Base-by-base conservation (phyloP, 2,329 filamentous ascomycete species). In the Aureobasidium namibiae region DNA sequence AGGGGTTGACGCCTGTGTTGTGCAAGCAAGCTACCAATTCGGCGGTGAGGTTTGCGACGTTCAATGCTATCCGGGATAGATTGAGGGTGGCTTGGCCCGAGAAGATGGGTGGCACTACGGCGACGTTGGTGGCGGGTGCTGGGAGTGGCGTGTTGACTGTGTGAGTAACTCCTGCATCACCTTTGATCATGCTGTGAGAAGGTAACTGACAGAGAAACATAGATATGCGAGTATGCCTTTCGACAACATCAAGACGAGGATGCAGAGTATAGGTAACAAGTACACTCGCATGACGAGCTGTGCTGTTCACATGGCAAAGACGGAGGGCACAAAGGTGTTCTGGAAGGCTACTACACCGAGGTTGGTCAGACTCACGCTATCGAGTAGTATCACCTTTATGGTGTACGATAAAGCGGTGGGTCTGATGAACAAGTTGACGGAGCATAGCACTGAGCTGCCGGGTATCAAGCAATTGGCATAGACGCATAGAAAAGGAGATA, bases 21-120 rank as follows among this genome's bases (percentile, higher is more conserved):
- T 61, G 62, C 34, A 67, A 67, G 54, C 67, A 67, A 44, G 61
- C 59, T 8, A 63, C 64, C n/a, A 67, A 67, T 44, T 63, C 63
- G 0, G 61, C 64, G 11, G 67, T 67, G 10, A 50, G 65, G 13
- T 67, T 68, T 29, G 64, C 64, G 16, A 64, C 50, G 14, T 67
- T 65, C 61, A 63, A 58, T n/a, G 59, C 57, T 4, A 44, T 67
- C n/a, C 60, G 64, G 7, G 66, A 67, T 13, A 14, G 56, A 18
- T 48, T 61, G 34, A 34, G 38, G 39, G 29, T 36, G 11, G 44
- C 45, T 13, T 50, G 46, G 46, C 46, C 46, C 14, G 59, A 61
- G 9, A 50, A 48, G 1, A 53, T 61, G 16, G 23, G 39, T 16
- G 31, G 52, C 1, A 57, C 59, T 1, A 56, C 38, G 9, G 54